A percentile compares a stretch with the other conserved stretches of the same genome.
Evolutionary conservation across 257 asterid species (phyloP).

Genomic region (Salvia miltiorrhiza): DNA sequence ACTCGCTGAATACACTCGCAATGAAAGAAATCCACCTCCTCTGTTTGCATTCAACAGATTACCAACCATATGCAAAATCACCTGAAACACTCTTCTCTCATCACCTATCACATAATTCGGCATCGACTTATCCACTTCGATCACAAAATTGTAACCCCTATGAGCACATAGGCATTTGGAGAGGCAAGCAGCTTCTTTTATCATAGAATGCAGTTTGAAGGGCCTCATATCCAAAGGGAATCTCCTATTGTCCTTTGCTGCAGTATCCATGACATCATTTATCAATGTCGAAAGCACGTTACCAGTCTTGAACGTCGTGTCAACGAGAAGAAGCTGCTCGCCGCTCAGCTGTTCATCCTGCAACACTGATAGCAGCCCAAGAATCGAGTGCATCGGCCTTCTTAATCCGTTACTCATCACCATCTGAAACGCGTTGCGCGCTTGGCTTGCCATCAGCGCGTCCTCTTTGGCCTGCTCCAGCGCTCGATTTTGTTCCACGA

Average conservation of each 20-base stretch:
- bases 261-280: slow-evolving; percentile 68
- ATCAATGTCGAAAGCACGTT: slow-evolving; percentile 66
- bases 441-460: slow-evolving; percentile 75
- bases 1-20: slow-evolving; percentile 47
- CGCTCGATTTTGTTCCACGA: slow-evolving; percentile 70
- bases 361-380: slow-evolving; percentile 67
- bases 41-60: slow-evolving; percentile 52
- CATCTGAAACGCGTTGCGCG: slow-evolving; percentile 68
- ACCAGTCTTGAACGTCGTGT: slow-evolving; percentile 63
- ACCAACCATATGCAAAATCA: slow-evolving; percentile 82
- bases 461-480: slow-evolving; percentile 72
- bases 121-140: slow-evolving; percentile 68
- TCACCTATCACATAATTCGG: slow-evolving; percentile 79
- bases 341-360: slow-evolving; percentile 56
- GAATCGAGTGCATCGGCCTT: slow-evolving; percentile 85
- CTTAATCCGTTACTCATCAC: slow-evolving; percentile 84
- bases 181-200: slow-evolving; percentile 79
- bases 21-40: slow-evolving; percentile 49
- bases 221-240: slow-evolving; percentile 61
- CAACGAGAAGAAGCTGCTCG: slow-evolving; percentile 63
- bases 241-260: slow-evolving; percentile 54
- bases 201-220: slow-evolving; percentile 61
- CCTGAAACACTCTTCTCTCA: slow-evolving; percentile 80
- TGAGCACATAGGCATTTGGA: slow-evolving; percentile 69
- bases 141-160: slow-evolving; percentile 47